Conservation (phyloP, 2,329 filamentous ascomycete species). For the Apiospora sp. region DNA sequence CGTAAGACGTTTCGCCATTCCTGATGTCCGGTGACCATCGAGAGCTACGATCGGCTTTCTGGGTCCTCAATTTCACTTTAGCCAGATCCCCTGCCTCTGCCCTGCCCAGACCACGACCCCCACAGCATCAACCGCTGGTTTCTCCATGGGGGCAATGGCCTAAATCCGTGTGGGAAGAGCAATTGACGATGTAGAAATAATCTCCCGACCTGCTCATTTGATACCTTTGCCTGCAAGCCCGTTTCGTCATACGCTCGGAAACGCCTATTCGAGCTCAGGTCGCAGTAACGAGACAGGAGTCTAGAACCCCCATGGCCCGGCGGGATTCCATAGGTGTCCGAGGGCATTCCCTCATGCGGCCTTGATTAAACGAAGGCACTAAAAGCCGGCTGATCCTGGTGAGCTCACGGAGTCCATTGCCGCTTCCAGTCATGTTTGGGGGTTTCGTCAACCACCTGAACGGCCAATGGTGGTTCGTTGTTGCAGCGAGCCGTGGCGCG, state of each 20-base stretch:
- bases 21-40: not conserved
- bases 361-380: slow-evolving; percentile 10
- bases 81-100: not conserved
- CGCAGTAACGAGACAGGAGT: not conserved
- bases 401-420: slow-evolving; percentile 11
- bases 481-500: not conserved
- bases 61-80: slow-evolving; percentile 10
- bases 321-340: not conserved
- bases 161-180: not conserved
- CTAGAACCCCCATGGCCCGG: not conserved
- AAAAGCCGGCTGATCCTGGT: slow-evolving; percentile 3
- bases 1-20: slow-evolving; percentile 5
- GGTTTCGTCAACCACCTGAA: not conserved
- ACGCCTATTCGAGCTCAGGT: slow-evolving; percentile 1
- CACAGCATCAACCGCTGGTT: not conserved
- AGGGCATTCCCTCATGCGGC: not conserved
- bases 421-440: not conserved
- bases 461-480: not conserved
- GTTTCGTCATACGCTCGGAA: not conserved
- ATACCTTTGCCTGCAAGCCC: not conserved
- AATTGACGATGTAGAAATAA: not conserved
- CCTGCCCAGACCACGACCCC: not conserved
- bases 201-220: slow-evolving; percentile 1
- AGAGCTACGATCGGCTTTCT: slow-evolving; percentile 19
- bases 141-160: not conserved